Base-by-base conservation (phyloP, 2,329 filamentous ascomycete species). In the Pleurostoma richardsiae region DNA sequence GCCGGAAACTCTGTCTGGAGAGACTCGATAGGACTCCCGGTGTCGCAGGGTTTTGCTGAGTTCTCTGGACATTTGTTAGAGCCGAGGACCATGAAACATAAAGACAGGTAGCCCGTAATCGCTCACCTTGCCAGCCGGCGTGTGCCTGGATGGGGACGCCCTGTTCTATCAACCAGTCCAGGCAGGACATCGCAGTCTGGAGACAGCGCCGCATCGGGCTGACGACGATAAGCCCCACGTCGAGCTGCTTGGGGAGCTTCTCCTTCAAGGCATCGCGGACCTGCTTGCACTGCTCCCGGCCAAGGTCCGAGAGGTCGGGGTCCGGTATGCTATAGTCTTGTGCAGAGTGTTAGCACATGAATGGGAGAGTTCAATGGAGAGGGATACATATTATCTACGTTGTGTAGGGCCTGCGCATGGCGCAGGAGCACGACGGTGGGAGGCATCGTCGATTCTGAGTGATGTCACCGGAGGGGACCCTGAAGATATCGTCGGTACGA, bases 401-500 rank as follows among this genome's bases (percentile, higher is more conserved):
- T 82, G 60, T 82, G 78, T n/a, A 71, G 58, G 6, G 73, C 78
- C 66, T 97, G 88, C 11, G 88, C 92, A 75, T 97, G 92, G 56
- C 92, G 87, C 59, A 96, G 85, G 59, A 97, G 74, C 55, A 97
- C 87, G 49, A 96, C 57, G 0, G 70, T 78, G 1, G 76, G 77
- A 44, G 77, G 59, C 77, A 81, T 80, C 26, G 31, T 39, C n/a
- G 11, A 4, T 27, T 50, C 40, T 39, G 19, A 29, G 29, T 11
- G 40, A 11, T 29, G 40, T 19, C 19, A 19, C 19, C 19, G 19
- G 19, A 19, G 19, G 19, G 19, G 19, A 19, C 19, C 2, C 19
- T 19, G 19, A 19, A 19, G 19, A 19, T 19, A 19, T 19, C 19
- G 19, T 19, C 19, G 19, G 19, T 19, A 19, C 19, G 19, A 19